phyloP scores from a whole-genome alignment of 2,329 filamentous ascomycete species.

The Sarocladium kiliense region DNA sequence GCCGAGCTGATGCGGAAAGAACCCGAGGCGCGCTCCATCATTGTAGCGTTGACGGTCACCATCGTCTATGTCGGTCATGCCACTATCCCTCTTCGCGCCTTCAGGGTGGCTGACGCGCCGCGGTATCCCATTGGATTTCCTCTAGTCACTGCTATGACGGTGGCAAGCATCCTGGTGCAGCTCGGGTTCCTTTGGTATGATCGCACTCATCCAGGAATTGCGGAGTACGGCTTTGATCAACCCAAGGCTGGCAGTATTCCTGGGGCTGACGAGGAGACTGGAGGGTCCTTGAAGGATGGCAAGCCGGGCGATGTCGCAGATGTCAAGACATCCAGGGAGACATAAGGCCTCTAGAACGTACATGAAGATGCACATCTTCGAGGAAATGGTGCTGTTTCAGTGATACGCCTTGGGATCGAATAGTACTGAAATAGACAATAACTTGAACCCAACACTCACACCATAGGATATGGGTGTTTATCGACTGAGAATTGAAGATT shows the following conservation, averaged over 20 bases:
- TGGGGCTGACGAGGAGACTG: not conserved
- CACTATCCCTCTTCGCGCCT: constrained; percentile 31
- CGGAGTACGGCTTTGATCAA: constrained; percentile 13
- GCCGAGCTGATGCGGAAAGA: constrained; percentile 28
- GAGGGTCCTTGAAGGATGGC: not conserved
- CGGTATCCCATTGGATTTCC: constrained; percentile 32
- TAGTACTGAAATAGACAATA: too few species aligned
- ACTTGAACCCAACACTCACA: too few species aligned
- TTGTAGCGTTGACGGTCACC: constrained; percentile 31
- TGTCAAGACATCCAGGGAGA: too few species aligned
- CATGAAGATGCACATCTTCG: too few species aligned
- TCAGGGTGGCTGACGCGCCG: constrained; percentile 28
- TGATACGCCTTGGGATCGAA: too few species aligned
- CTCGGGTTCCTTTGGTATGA: constrained; percentile 27
- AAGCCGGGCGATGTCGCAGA: not conserved
- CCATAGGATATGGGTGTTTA: too few species aligned
- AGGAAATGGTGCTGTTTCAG: too few species aligned
- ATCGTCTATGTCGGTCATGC: constrained; percentile 33
- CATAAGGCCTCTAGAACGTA: too few species aligned
- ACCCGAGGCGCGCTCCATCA: constrained; percentile 29
- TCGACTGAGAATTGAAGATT: too few species aligned
- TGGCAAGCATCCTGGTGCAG: constrained; percentile 24
- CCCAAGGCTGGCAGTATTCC: not conserved
- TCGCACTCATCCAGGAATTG: constrained; percentile 17
- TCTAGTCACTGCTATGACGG: constrained; percentile 25